These are phyloP conservation scores for Pseudogymnoascus verrucosus DNA, from an alignment of 2,329 filamentous ascomycete genomes.

Conservation along the genomic window DNA sequence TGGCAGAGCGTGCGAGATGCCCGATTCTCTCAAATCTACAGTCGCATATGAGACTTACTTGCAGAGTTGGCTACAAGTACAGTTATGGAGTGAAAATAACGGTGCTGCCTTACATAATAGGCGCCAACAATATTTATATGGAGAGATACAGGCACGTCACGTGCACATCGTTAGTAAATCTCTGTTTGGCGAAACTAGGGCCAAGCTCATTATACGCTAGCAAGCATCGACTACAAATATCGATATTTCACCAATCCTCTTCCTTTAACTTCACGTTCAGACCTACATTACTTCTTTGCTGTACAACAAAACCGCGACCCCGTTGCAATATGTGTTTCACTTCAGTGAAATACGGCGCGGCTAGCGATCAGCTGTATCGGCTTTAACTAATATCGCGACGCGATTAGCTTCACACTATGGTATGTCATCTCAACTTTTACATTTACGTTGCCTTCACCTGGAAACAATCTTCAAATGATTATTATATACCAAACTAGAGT, in stretches of 20 bases:
- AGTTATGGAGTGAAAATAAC: neutral
- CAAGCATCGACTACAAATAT: constrained; percentile 8
- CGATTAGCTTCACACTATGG: neutral
- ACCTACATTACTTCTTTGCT: neutral
- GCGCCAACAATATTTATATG: neutral
- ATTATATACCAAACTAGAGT: constrained; percentile 9
- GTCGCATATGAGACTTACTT: neutral
- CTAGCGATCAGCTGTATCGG: neutral
- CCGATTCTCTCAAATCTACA: neutral
- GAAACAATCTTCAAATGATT: constrained; percentile 7
- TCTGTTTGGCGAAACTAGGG: constrained; percentile 9
- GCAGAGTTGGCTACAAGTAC: neutral
- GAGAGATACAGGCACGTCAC: neutral
- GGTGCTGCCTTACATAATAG: neutral
- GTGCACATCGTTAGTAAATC: neutral
- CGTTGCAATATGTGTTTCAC: neutral
- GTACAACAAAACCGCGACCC: neutral
- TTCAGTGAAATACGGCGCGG: neutral
- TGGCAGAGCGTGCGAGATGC: too few species aligned
- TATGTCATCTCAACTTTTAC: neutral
- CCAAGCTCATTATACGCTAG: neutral
- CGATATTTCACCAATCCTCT: constrained; percentile 7
- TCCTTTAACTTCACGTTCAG: neutral
- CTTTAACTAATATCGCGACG: neutral
- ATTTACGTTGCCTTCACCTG: neutral